Percentiles rank a stretch among this genome's conserved stretches.
These are phyloP conservation scores for Arthrocladium fulminans DNA, from an alignment of 2,329 filamentous ascomycete species.

Conservation along the genomic window DNA sequence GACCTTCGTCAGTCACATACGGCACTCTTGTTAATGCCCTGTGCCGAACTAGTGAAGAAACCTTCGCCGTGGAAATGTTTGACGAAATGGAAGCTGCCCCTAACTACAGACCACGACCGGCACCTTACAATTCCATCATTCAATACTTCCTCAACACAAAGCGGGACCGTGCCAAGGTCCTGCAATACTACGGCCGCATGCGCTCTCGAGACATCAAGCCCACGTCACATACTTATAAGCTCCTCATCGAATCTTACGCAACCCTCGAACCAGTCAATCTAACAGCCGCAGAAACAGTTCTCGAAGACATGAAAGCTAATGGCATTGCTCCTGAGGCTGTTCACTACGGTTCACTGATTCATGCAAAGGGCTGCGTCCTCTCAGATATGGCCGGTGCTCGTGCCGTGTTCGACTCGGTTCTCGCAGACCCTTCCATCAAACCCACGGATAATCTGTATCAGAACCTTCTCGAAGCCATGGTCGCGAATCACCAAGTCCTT, in stretches of 20 bases:
- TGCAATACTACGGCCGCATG: conserved; percentile 95
- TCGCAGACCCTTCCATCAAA: conserved; percentile 57
- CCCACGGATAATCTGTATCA: conserved; percentile 86
- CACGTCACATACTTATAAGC: conserved; percentile 94
- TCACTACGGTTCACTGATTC: conserved; percentile 90
- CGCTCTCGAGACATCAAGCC: conserved; percentile 74
- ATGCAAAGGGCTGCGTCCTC: conserved; percentile 87
- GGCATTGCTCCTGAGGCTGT: conserved; percentile 79
- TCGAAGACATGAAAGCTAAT: conserved; percentile 65
- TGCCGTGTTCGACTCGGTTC: conserved; percentile 70
- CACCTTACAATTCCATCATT: conserved; percentile 99
- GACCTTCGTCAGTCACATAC: conserved; percentile 94
- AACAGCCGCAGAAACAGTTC: conserved; percentile 72
- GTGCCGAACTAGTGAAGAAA: conserved; percentile 93
- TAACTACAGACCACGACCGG: conserved; percentile 96
- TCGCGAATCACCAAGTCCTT: conserved; percentile 78
- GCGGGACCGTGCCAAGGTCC: conserved; percentile 86
- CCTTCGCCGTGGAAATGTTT: conserved; percentile 94
- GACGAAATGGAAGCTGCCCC: conserved; percentile 98
- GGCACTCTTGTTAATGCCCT: conserved; percentile 97
- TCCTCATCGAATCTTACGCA: conserved; percentile 89
- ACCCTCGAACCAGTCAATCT: conserved; percentile 89
- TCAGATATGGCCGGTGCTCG: conserved; percentile 83
- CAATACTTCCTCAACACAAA: conserved; percentile 98
- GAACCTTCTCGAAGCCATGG: conserved; percentile 92